A percentile compares a stretch with the other conserved stretches of the same genome.
phyloP scores from a whole-genome alignment of 2,329 filamentous ascomycete species.

The Fusarium floridanum region DNA sequence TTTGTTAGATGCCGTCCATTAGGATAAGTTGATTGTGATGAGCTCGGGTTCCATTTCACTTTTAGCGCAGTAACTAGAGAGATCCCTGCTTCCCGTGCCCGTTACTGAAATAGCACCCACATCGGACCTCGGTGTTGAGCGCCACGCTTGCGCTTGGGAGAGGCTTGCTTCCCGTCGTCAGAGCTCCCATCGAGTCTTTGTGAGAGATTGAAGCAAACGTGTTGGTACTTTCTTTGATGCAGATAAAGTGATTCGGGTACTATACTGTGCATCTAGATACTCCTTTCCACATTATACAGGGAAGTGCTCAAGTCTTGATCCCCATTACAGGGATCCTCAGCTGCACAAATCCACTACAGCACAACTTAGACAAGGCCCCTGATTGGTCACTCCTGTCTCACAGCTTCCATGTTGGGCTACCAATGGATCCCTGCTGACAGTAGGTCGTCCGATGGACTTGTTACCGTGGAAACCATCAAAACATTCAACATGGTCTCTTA shows the following conservation, averaged over 20 bases:
- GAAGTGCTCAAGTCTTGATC: neutral
- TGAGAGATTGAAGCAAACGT: neutral
- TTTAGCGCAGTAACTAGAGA: neutral
- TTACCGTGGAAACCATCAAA: slow-evolving; percentile 48
- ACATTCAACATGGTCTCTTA: slow-evolving; percentile 43
- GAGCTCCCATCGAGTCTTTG: neutral
- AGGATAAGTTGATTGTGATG: neutral
- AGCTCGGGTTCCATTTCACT: neutral
- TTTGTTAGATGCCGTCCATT: neutral
- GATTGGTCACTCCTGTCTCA: slow-evolving; percentile 5
- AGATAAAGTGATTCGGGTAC: neutral
- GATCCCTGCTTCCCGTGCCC: slow-evolving; percentile 1
- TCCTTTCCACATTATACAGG: neutral
- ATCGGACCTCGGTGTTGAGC: neutral
- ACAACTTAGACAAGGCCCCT: neutral
- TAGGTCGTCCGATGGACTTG: slow-evolving; percentile 1
- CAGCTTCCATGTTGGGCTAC: slow-evolving; percentile 1
- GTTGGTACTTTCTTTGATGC: neutral
- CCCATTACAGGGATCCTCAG: neutral
- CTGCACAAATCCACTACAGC: neutral
- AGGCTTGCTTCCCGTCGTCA: neutral
- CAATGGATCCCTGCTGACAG: slow-evolving; percentile 6
- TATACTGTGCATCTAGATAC: neutral
- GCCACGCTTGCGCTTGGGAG: neutral
- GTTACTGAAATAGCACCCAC: neutral